Conservation (phyloP, 108 stramenopile genomes). For the Asterionellopsis glacialis region DNA sequence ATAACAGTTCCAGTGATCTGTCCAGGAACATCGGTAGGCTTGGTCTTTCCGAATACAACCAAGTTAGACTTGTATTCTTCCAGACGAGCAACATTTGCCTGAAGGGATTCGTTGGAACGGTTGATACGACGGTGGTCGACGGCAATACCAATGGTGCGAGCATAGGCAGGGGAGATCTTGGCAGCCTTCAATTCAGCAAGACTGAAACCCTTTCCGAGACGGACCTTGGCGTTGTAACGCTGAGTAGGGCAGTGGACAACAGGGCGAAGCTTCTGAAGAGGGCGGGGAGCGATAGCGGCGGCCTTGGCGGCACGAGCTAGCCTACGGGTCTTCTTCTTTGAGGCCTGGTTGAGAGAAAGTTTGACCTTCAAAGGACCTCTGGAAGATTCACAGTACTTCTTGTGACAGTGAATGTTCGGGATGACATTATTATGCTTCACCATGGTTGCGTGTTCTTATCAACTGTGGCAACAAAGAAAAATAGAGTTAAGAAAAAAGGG, state of each 20-base stretch:
- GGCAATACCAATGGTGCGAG: constrained; percentile 93
- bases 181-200: constrained; percentile 95
- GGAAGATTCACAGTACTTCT: constrained; percentile 86
- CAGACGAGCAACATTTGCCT: constrained; percentile 91
- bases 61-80: constrained; percentile 93
- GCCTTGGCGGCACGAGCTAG: constrained; percentile 91
- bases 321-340: constrained; percentile 95
- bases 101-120: constrained; percentile 78
- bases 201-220: constrained; percentile 95
- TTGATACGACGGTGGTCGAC: constrained; percentile 94
- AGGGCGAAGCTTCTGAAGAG: constrained; percentile 89
- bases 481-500: too few relatives aligned
- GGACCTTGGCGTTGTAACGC: constrained; percentile 93
- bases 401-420: constrained; percentile 98
- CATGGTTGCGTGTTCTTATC: constrained; percentile 41
- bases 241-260: constrained; percentile 95
- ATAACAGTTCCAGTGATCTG: constrained; percentile 59
- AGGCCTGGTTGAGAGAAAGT: constrained; percentile 94
- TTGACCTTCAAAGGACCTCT: constrained; percentile 91
- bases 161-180: constrained; percentile 79
- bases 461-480: too few relatives aligned
- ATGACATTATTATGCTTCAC: constrained; percentile 99
- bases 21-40: constrained; percentile 48
- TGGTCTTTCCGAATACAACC: constrained; percentile 88
- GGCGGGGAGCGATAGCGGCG: constrained; percentile 93